phyloP scores from a whole-genome alignment of 1,284 basidiomycete species.

The Malassezia nana region DNA sequence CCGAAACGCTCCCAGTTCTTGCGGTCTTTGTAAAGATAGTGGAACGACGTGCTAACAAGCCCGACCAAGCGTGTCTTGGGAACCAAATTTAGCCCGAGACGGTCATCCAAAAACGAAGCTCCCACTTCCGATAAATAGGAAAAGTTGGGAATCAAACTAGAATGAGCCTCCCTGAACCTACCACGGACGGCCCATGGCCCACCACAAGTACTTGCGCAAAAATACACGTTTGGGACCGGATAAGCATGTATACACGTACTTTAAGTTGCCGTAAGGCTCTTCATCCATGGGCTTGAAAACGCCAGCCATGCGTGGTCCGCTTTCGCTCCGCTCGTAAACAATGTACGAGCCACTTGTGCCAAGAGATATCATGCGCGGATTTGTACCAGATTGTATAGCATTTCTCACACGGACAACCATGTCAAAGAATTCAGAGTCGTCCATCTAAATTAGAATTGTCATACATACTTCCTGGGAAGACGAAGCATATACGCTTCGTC shows the following conservation, averaged over 20 bases:
- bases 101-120: constrained; percentile 69
- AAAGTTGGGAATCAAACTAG: constrained; percentile 44
- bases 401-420: constrained; percentile 28
- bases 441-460: neutral
- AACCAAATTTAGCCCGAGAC: constrained; percentile 67
- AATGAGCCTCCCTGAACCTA: constrained; percentile 7
- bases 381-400: constrained; percentile 33
- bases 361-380: constrained; percentile 44
- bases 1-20: constrained; percentile 24
- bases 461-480: neutral
- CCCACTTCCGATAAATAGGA: constrained; percentile 60
- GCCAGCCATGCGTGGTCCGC: constrained; percentile 22
- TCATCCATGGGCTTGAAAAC: constrained; percentile 48
- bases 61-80: constrained; percentile 74
- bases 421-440: constrained; percentile 17
- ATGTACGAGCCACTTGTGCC: constrained; percentile 46
- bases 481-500: neutral
- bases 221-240: constrained; percentile 37
- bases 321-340: constrained; percentile 18
- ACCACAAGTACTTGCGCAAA: constrained; percentile 45
- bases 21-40: constrained; percentile 39
- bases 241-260: constrained; percentile 34
- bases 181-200: constrained; percentile 47
- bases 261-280: constrained; percentile 47
- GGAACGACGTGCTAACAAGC: constrained; percentile 55